Evolutionary conservation across 768 basidiomycete genomes (phyloP).

Genomic region (Hirschioporus abietinus): DNA sequence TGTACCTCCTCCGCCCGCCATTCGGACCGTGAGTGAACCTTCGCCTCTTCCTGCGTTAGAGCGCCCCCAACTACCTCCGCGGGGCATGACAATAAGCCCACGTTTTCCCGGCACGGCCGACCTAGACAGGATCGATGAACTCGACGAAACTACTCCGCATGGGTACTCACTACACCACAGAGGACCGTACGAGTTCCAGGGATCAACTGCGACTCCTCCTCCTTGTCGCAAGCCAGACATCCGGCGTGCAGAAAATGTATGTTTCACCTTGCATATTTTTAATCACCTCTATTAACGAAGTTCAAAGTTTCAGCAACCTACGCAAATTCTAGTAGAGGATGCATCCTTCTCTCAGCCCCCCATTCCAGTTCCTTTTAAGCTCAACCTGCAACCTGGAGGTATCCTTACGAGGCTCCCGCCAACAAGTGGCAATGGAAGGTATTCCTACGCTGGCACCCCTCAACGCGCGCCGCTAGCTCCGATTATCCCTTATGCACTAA

Average conservation of each 20-base stretch:
- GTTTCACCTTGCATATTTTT: neutral
- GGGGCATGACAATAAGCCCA: neutral
- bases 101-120: slow-evolving; percentile 15
- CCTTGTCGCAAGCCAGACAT: neutral
- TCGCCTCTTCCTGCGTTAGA: neutral
- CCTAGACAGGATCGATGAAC: slow-evolving; percentile 71
- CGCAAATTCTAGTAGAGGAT: neutral
- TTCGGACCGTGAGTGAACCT: neutral
- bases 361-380: neutral
- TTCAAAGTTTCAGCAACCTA: neutral
- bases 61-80: neutral
- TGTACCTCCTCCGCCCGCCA: neutral
- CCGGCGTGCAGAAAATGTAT: neutral
- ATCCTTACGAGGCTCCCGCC: neutral
- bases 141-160: slow-evolving; percentile 71
- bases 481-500: neutral
- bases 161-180: slow-evolving; percentile 60
- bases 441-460: neutral
- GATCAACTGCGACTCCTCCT: slow-evolving; percentile 19
- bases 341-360: neutral
- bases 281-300: neutral
- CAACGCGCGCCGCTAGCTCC: neutral
- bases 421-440: neutral
- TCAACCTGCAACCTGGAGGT: neutral
- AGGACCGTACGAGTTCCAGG: slow-evolving; percentile 69